Evolutionary conservation across 2,329 filamentous ascomycete species (phyloP).

Genomic region (Scolecobasidium constrictum): DNA sequence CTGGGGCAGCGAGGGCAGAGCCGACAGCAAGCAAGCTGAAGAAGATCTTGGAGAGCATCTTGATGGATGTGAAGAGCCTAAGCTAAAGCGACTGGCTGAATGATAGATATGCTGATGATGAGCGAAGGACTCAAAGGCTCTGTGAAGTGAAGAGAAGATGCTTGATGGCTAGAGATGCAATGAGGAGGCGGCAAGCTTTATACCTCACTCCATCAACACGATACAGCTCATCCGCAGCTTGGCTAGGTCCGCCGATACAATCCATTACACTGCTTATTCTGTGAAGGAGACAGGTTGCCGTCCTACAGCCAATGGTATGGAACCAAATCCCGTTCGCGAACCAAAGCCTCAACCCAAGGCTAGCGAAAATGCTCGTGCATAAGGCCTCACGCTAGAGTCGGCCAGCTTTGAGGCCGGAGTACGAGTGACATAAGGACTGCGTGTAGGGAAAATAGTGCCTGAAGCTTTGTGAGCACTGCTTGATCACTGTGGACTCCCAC

Average conservation of each 20-base stretch:
- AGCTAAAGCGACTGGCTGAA: too few relatives aligned
- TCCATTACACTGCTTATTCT: not conserved
- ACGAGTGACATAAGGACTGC: too few relatives aligned
- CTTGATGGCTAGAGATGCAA: not conserved
- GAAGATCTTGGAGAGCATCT: slow-evolving; percentile 6
- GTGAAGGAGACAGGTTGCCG: too few relatives aligned
- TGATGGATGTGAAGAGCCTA: not conserved
- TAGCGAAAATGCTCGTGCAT: not conserved
- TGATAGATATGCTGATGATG: too few relatives aligned
- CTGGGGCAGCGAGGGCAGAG: slow-evolving; percentile 2
- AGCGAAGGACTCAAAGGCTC: not conserved
- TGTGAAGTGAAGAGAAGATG: not conserved
- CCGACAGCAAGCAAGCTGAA: slow-evolving; percentile 1
- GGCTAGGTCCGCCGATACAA: not conserved
- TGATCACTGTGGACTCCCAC: not conserved
- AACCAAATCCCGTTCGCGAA: not conserved
- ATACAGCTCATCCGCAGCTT: not conserved
- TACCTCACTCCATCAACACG: not conserved
- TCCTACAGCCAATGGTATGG: not conserved
- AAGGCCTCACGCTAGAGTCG: not conserved
- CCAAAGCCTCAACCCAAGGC: not conserved
- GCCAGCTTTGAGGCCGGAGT: not conserved
- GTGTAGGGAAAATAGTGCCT: not conserved
- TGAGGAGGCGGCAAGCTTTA: not conserved
- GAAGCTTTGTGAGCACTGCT: not conserved